Conservation (phyloP, 805 yeast species). For the Nakazawaea ishiwadae region DNA sequence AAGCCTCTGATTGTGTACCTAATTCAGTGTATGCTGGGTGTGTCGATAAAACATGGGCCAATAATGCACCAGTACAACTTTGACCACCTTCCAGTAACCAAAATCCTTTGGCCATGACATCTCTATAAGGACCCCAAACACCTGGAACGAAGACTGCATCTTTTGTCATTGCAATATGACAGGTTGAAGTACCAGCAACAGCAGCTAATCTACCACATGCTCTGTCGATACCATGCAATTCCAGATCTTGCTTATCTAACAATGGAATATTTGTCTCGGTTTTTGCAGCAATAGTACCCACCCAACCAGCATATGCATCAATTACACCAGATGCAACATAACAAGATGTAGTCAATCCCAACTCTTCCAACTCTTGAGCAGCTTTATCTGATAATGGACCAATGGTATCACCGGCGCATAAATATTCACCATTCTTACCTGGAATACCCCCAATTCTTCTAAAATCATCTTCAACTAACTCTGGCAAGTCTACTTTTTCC, state of each 20-base stretch:
- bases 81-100: conserved; percentile 99
- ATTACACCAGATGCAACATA: conserved; percentile 94
- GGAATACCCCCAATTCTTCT: conserved; percentile 80
- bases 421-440: conserved; percentile 63
- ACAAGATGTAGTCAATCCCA: conserved; percentile 77
- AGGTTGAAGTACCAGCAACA: conserved; percentile 97
- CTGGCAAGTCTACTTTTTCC: conserved; percentile 62
- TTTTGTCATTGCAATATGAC: conserved; percentile 84
- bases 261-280: conserved; percentile 54
- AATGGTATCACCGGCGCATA: conserved; percentile 86
- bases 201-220: conserved; percentile 90
- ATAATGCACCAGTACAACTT: conserved; percentile 90
- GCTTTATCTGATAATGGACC: conserved; percentile 64
- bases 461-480: conserved; percentile 73
- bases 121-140: conserved; percentile 98
- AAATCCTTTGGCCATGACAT: conserved; percentile 80
- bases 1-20: conserved; percentile 59
- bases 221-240: conserved; percentile 42
- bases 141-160: conserved; percentile 90
- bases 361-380: conserved; percentile 76
- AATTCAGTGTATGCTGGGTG: conserved; percentile 87
- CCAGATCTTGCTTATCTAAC: conserved; percentile 45
- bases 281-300: conserved; percentile 94
- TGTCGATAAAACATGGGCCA: conserved; percentile 80
- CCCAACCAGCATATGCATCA: conserved; percentile 98